These are phyloP conservation scores for Dentipellis fragilis DNA, from an alignment of 768 basidiomycete species.

Conservation along the genomic window DNA sequence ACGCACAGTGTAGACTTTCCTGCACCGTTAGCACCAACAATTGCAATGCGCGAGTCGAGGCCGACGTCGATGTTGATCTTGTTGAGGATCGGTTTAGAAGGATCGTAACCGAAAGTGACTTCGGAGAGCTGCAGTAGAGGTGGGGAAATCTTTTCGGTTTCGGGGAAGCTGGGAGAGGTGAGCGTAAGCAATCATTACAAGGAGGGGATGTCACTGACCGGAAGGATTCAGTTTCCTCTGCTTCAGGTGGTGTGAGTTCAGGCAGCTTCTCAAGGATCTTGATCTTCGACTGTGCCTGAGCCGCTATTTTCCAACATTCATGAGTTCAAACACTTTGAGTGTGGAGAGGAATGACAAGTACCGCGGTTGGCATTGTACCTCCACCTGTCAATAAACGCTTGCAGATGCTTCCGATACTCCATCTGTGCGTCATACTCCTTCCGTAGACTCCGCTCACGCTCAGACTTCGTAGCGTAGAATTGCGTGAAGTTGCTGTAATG, in stretches of 20 bases:
- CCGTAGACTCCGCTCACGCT: conserved; percentile 80
- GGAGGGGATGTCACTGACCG: conserved; percentile 36
- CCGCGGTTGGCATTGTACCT: conserved; percentile 93
- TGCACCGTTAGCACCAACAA: conserved; percentile 91
- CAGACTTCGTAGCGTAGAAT: conserved; percentile 97
- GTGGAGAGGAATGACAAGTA: conserved; percentile 17
- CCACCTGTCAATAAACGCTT: conserved; percentile 98
- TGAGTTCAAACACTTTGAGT: conserved; percentile 1
- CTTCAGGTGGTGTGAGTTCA: conserved; percentile 85
- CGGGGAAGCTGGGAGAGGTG: conserved; percentile 59
- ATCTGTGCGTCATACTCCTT: conserved; percentile 97
- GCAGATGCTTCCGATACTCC: conserved; percentile 89
- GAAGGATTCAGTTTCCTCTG: conserved; percentile 89
- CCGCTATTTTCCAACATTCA: conserved; percentile 35
- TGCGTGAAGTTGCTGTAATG: conserved; percentile 83
- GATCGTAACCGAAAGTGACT: conserved; percentile 80
- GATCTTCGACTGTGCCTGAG: conserved; percentile 76
- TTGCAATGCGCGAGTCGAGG: conserved; percentile 88
- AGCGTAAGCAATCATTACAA: background rate
- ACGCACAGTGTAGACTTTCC: conserved; percentile 91
- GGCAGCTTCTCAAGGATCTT: conserved; percentile 80
- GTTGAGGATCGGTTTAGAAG: conserved; percentile 62
- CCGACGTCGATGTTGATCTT: conserved; percentile 84
- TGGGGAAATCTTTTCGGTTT: conserved; percentile 95
- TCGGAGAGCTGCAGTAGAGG: conserved; percentile 89